Evolutionary conservation across 352 stramenopile species (phyloP).

Genomic region (Phytophthora palmivora): DNA sequence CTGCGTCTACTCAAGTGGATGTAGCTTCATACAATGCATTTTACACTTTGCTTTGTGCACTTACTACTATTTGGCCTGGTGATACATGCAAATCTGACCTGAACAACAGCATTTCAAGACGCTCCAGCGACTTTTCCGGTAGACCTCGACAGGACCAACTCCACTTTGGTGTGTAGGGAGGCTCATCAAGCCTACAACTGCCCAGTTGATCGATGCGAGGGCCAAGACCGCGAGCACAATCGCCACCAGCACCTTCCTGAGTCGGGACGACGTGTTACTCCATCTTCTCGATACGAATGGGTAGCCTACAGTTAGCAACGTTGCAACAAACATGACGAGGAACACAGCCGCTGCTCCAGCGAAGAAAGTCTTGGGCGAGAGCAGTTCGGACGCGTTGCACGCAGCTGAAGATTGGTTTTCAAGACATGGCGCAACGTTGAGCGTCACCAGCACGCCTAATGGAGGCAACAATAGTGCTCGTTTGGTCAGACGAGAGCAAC

Average conservation of each 20-base stretch:
- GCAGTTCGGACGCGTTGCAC: too few relatives aligned
- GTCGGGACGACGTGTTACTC: background rate
- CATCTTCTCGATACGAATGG: slow-evolving; percentile 5
- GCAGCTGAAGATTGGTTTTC: slow-evolving; percentile 5
- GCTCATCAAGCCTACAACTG: slow-evolving; percentile 26
- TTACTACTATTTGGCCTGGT: too few relatives aligned
- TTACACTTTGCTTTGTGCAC: slow-evolving; percentile 28
- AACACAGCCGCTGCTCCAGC: too few relatives aligned
- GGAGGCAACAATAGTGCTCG: slow-evolving; percentile 39
- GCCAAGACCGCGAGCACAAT: too few relatives aligned
- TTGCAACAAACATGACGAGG: slow-evolving; percentile 25
- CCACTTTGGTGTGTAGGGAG: slow-evolving; percentile 1
- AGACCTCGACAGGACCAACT: background rate
- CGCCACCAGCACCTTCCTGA: too few relatives aligned
- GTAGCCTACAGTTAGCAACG: slow-evolving; percentile 12
- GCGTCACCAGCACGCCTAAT: slow-evolving; percentile 22
- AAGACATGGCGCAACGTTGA: slow-evolving; percentile 41
- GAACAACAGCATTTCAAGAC: slow-evolving; percentile 16
- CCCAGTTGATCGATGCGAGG: slow-evolving; percentile 35
- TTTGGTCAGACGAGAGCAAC: slow-evolving; percentile 52
- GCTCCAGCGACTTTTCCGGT: slow-evolving; percentile 7
- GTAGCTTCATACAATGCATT: slow-evolving; percentile 25
- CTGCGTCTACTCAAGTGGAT: background rate
- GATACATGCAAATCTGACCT: too few relatives aligned
- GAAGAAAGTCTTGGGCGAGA: too few relatives aligned